Percentiles rank a stretch among this genome's conserved stretches.
Conservation (phyloP, 2,329 filamentous ascomycete species). For the Verticillium nonalfalfae region DNA sequence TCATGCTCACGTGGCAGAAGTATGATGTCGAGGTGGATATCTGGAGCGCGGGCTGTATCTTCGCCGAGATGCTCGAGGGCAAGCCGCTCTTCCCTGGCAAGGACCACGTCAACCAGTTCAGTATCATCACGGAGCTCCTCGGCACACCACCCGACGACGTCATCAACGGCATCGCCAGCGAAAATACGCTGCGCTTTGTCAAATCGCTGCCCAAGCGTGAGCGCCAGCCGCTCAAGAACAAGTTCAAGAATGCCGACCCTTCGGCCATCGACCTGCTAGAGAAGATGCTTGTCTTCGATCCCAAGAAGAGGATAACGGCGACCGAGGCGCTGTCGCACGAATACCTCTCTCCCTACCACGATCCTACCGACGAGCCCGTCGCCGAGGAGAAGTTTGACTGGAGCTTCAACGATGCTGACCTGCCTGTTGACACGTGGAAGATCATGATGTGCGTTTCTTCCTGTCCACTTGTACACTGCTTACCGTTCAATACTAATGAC, state of each 20-base stretch:
- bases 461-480: not conserved
- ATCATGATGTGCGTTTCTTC: constrained; percentile 88
- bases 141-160: constrained; percentile 97
- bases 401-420: constrained; percentile 97
- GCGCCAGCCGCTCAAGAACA: constrained; percentile 75
- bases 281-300: constrained; percentile 96
- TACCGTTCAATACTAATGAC: constrained; percentile 2
- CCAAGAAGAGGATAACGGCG: constrained; percentile 90
- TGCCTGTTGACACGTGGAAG: constrained; percentile 99
- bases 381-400: constrained; percentile 98
- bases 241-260: constrained; percentile 93
- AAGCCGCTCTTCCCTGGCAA: constrained; percentile 98
- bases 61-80: constrained; percentile 98
- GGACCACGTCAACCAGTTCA: constrained; percentile 99
- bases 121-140: constrained; percentile 95
- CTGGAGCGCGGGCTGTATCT: constrained; percentile 98
- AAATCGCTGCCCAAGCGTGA: constrained; percentile 95
- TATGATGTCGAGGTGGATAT: constrained; percentile 99
- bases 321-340: constrained; percentile 81
- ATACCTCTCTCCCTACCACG: constrained; percentile 94
- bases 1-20: constrained; percentile 99
- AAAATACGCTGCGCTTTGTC: constrained; percentile 93
- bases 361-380: constrained; percentile 91
- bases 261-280: constrained; percentile 84
- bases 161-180: constrained; percentile 96